Evolutionary conservation across 2,329 filamentous ascomycete species (phyloP).

Genomic region (Metarhizium guizhouense): DNA sequence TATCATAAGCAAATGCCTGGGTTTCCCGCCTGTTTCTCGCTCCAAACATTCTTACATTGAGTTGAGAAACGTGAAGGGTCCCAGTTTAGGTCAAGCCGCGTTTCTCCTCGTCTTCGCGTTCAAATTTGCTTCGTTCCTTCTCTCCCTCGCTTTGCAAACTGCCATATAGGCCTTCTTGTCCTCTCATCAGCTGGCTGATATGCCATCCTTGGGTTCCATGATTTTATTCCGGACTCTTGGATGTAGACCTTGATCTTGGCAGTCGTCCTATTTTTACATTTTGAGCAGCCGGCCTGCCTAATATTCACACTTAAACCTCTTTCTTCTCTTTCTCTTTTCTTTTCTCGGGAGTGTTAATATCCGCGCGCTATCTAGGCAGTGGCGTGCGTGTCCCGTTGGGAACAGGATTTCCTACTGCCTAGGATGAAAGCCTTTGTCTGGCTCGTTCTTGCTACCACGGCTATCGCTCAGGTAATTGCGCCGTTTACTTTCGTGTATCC

Average conservation of each 20-base stretch:
- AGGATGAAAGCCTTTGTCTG: constrained; percentile 13
- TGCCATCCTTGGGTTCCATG: not conserved
- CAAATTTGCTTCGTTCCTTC: not conserved
- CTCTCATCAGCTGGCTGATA: not conserved
- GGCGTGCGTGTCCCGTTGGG: not conserved
- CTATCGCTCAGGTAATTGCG: constrained; percentile 11
- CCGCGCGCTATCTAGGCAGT: not conserved
- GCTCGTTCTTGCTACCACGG: constrained; percentile 11
- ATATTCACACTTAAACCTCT: not conserved
- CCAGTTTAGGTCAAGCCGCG: not conserved
- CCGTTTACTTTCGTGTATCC: not conserved
- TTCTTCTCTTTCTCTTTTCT: not conserved
- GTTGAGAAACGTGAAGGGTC: not conserved
- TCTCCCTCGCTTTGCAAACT: not conserved
- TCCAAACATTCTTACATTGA: not conserved
- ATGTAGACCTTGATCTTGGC: not conserved
- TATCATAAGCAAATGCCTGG: not conserved
- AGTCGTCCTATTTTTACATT: not conserved
- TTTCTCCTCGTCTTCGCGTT: not conserved
- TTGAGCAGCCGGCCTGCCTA: not conserved
- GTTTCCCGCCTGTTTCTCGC: not conserved
- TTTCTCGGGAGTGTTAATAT: not conserved
- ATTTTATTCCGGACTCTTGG: not conserved
- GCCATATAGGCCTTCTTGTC: not conserved
- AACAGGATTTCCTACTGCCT: not conserved